Evolutionary conservation across 2,329 filamentous ascomycete species (phyloP).

Genomic region (Teratosphaeriaceae sp.): DNA sequence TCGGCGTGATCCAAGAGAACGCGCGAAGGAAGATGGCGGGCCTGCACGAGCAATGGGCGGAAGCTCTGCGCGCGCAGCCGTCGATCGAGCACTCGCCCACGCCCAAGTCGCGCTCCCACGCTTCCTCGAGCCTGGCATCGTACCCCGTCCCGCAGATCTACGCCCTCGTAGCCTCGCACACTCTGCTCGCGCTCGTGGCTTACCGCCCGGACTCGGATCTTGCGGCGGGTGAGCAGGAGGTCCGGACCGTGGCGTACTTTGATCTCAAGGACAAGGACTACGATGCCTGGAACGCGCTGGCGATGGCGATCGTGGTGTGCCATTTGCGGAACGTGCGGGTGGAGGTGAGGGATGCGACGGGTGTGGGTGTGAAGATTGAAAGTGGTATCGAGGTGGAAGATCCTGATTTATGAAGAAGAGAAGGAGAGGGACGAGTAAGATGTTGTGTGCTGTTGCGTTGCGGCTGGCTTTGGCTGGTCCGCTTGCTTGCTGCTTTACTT

Average conservation of each 20-base stretch:
- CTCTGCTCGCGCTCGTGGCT: conserved; percentile 47
- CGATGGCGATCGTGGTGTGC: conserved; percentile 49
- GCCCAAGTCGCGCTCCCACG: conserved; percentile 9
- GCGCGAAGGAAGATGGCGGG: conserved; percentile 38
- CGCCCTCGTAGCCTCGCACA: conserved; percentile 48
- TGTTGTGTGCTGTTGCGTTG: no score
- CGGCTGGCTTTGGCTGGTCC: no score
- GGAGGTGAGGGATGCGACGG: conserved; percentile 34
- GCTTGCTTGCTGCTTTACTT: no score
- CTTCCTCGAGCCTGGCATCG: conserved; percentile 13
- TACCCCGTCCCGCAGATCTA: conserved; percentile 44
- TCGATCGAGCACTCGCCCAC: conserved; percentile 22
- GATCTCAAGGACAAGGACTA: conserved; percentile 47
- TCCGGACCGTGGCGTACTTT: conserved; percentile 41
- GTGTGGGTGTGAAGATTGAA: conserved; percentile 14
- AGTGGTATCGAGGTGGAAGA: conserved; percentile 5
- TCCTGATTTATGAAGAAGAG: conserved; percentile 10
- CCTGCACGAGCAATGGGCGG: conserved; percentile 38
- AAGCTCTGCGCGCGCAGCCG: conserved; percentile 26
- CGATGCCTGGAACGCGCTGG: conserved; percentile 56
- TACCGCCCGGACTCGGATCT: conserved; percentile 38
- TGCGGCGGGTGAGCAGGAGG: no score
- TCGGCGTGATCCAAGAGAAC: conserved; percentile 35
- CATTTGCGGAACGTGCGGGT: conserved; percentile 47
- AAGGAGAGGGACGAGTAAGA: no score